These are phyloP conservation scores for Pseudozyma sp. DNA, from an alignment of 1,284 basidiomycete genomes.

Conservation along the genomic window DNA sequence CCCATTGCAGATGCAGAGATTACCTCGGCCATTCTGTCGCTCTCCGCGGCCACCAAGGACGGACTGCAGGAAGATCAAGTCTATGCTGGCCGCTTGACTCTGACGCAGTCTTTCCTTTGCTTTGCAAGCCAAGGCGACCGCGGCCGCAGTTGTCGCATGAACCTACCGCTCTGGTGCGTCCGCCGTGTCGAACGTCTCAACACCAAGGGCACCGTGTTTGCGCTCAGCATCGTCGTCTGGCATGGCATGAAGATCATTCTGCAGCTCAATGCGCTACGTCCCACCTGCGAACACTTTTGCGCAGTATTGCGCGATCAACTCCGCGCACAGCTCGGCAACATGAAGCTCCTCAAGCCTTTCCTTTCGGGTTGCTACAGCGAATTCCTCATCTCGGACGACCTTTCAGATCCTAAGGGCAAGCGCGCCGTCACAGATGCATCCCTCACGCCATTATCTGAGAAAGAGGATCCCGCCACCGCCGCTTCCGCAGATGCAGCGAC, in stretches of 20 bases:
- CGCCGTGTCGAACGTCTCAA: conserved; percentile 88
- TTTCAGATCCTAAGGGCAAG: conserved; percentile 70
- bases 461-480: conserved; percentile 17
- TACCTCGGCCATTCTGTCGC: conserved; percentile 63
- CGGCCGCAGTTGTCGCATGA: conserved; percentile 82
- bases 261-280: conserved; percentile 93
- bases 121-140: conserved; percentile 92
- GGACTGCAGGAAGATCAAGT: conserved; percentile 63
- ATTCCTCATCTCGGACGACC: conserved; percentile 74
- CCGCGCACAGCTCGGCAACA: conserved; percentile 78
- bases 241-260: conserved; percentile 94
- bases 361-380: conserved; percentile 95
- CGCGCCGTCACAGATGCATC: conserved; percentile 25
- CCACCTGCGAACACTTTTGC: conserved; percentile 94
- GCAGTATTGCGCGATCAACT: conserved; percentile 87
- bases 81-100: conserved; percentile 80
- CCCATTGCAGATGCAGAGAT: conserved; percentile 62
- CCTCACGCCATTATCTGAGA: conserved; percentile 25
- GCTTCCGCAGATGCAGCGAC: conserved; percentile 17
- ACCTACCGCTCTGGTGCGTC: conserved; percentile 90
- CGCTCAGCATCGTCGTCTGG: conserved; percentile 92
- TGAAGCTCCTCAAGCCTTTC: conserved; percentile 93
- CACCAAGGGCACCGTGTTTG: conserved; percentile 79
- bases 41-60: conserved; percentile 53
- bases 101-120: conserved; percentile 89